Base-by-base conservation (phyloP, 768 basidiomycete species). In the Coprinellus aureogranulatus region DNA sequence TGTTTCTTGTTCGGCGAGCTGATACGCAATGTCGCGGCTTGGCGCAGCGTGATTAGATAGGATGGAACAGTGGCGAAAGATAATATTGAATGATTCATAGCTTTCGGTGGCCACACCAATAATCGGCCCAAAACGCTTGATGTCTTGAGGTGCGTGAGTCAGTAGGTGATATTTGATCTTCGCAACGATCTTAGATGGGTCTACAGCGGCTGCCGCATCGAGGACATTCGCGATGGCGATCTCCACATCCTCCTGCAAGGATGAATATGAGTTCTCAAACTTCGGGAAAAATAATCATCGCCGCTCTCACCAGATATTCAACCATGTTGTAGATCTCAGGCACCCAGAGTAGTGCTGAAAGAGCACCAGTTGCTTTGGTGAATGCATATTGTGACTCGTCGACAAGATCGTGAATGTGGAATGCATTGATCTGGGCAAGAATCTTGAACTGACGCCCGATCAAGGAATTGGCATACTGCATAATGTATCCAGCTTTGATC, bases 1-100 rank as follows among this genome's bases (percentile, higher is more conserved):
- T 26, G 42, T 45, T 28, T 57, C 56, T 28, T 51, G 49, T 22
- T 31, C n/a, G 8, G 42, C 56, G 22, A 57, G 25, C n/a, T 49
- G 39, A 22, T 31, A 14, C 16, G 56, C 47, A 23, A 57, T 57
- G 49, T 57, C 56, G 11, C 40, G 30, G 30, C 56, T 57, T 11
- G 56, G 56, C 14, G 56, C n/a, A 4, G 42, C 34, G 26, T 51
- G 56, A 28, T 57, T 57, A 1, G 56, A 57, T 3, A 57, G 62
- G 30, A 80, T 65, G 2, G 73, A 77, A 48, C 75, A 77, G 18
- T 65, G 58, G 1, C 75, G 65, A 49, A 80, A 79, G 10, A 81
- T 64, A 5, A 71, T 70, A 62, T 81, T 80, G 59, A 69, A 81
- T 47, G 67, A 70, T 58, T 80, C 78, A 59, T 70, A 77, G 0